Percentiles rank a stretch among this genome's conserved stretches.
phyloP scores from a whole-genome alignment of 225 moss, liverwort and hornwort species.

The Sphagnum tenellum region DNA sequence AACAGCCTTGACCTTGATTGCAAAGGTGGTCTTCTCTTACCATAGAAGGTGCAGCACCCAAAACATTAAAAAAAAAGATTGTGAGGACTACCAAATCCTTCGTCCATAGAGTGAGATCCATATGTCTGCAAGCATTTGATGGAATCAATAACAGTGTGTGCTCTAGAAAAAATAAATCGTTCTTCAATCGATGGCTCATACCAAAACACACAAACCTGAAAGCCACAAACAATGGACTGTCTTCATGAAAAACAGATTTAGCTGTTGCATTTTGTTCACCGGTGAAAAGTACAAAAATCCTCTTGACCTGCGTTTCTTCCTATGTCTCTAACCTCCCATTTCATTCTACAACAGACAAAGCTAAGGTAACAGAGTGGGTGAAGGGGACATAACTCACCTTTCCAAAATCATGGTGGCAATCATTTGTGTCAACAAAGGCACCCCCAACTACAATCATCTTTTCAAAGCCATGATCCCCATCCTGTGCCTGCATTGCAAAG shows the following conservation, averaged over 20 bases:
- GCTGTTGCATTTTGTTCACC: too few species aligned
- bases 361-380: too few species aligned
- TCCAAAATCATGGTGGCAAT: conserved; percentile 87
- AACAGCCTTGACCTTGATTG: conserved; percentile 81
- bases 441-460: conserved; percentile 76
- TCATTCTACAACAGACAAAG: neutral
- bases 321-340: neutral
- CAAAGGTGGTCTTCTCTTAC: conserved; percentile 63
- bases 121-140: too few species aligned
- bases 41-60: conserved; percentile 88
- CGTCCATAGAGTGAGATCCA: too few species aligned
- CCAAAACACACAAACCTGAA: too few species aligned
- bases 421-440: conserved; percentile 78
- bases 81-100: too few species aligned
- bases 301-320: neutral
- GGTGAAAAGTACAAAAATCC: neutral
- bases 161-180: too few species aligned
- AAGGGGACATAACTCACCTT: conserved; percentile 34
- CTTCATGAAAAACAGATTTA: too few species aligned
- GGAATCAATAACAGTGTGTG: too few species aligned
- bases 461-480: conserved; percentile 82
- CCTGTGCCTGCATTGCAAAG: conserved; percentile 52
- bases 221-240: too few species aligned
- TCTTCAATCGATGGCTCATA: too few species aligned
- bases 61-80: conserved; percentile 1